These are phyloP conservation scores for Penicillium sp. DNA, from an alignment of 2,329 filamentous ascomycete genomes.

Conservation along the genomic window DNA sequence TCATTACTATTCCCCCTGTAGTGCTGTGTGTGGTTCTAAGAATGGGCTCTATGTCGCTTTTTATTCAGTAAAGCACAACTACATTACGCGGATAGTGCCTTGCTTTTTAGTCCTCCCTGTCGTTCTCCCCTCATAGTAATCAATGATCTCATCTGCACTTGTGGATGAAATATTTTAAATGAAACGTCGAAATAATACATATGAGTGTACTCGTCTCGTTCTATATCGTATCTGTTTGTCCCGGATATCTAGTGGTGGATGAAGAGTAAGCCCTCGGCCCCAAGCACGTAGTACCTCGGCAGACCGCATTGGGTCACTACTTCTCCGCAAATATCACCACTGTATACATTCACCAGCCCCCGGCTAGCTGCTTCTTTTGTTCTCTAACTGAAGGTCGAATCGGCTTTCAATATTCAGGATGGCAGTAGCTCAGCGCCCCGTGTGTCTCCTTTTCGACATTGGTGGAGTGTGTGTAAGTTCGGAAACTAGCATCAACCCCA, in stretches of 20 bases:
- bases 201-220: neutral
- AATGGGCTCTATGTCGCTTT: no score
- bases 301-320: neutral
- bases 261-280: slow-evolving; percentile 13
- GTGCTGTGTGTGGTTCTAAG: no score
- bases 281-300: slow-evolving; percentile 28
- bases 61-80: neutral
- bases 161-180: neutral
- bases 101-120: neutral
- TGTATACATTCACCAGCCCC: neutral
- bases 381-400: neutral
- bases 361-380: neutral
- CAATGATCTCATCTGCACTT: neutral
- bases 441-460: slow-evolving; percentile 88
- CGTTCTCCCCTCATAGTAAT: neutral
- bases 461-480: slow-evolving; percentile 87
- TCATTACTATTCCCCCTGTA: neutral
- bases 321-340: slow-evolving; percentile 10
- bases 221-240: neutral
- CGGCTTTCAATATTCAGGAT: slow-evolving; percentile 28
- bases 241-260: neutral
- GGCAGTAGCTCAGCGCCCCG: slow-evolving; percentile 54
- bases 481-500: neutral
- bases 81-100: neutral
- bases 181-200: neutral